A percentile compares a stretch with the other conserved stretches of the same genome.
Evolutionary conservation across 805 yeast genomes (phyloP).

Genomic region (Komagataella pastoris): DNA sequence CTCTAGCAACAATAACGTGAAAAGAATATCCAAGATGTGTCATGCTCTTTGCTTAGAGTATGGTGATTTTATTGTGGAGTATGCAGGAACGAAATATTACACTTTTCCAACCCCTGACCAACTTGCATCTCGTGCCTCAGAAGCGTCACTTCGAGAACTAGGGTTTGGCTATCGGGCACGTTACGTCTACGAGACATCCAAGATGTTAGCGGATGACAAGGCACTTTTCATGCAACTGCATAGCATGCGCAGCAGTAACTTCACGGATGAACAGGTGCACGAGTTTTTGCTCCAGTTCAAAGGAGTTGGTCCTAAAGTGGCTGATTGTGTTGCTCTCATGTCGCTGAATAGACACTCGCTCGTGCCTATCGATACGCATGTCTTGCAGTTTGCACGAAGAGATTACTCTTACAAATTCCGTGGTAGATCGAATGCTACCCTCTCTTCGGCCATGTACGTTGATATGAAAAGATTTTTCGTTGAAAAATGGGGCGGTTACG

Average conservation of each 20-base stretch:
- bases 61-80: conserved; percentile 45
- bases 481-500: conserved; percentile 74
- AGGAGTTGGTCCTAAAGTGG: conserved; percentile 97
- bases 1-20: conserved; percentile 91
- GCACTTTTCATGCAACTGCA: conserved; percentile 22
- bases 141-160: conserved; percentile 25
- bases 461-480: conserved; percentile 47
- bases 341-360: conserved; percentile 73
- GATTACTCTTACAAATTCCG: conserved; percentile 44
- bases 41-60: conserved; percentile 57
- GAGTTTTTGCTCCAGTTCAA: conserved; percentile 46
- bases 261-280: conserved; percentile 33
- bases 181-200: conserved; percentile 71
- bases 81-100: conserved; percentile 44
- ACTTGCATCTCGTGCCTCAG: conserved; percentile 22
- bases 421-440: conserved; percentile 14
- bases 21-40: conserved; percentile 89
- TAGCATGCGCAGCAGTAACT: background rate
- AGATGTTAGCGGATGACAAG: conserved; percentile 28
- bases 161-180: conserved; percentile 91
- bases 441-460: conserved; percentile 38
- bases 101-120: conserved; percentile 62
- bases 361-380: conserved; percentile 95
- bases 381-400: conserved; percentile 75
- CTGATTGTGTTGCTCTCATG: conserved; percentile 93